Percentiles rank a stretch among this genome's conserved stretches.
phyloP scores from a whole-genome alignment of 1,284 basidiomycete species.

The Hortiboletus rubellus region DNA sequence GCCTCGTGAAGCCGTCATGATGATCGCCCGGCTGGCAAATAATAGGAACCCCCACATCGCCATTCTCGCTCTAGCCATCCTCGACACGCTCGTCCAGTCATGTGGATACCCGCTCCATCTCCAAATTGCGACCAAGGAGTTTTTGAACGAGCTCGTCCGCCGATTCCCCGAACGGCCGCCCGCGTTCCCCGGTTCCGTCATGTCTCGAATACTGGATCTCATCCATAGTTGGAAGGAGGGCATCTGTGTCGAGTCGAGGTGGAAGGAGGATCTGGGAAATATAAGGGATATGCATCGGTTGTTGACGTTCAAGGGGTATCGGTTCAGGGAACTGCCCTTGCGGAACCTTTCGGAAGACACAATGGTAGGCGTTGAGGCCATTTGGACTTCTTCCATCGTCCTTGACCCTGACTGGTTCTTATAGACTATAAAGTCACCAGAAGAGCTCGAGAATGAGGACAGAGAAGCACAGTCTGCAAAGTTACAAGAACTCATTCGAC shows the following conservation, averaged over 20 bases:
- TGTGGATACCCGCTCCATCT: constrained; percentile 98
- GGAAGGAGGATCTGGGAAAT: constrained; percentile 96
- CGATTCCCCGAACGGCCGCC: constrained; percentile 98
- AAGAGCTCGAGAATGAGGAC: constrained; percentile 96
- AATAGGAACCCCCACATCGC: constrained; percentile 90
- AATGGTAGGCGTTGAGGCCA: constrained; percentile 43
- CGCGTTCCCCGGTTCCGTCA: constrained; percentile 90
- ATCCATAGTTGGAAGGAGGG: constrained; percentile 96
- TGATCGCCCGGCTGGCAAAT: constrained; percentile 80
- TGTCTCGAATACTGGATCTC: constrained; percentile 92
- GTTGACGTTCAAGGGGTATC: constrained; percentile 94
- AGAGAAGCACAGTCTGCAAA: constrained; percentile 95
- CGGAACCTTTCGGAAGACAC: constrained; percentile 46
- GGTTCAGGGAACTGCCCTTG: constrained; percentile 72
- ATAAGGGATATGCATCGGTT: constrained; percentile 98
- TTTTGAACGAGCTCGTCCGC: constrained; percentile 96
- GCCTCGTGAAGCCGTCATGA: constrained; percentile 87
- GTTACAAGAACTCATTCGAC: constrained; percentile 95
- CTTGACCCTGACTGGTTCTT: constrained; percentile 10
- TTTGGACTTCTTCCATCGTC: neutral
- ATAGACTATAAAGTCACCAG: constrained; percentile 89
- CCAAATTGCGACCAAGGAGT: constrained; percentile 98
- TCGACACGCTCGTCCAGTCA: constrained; percentile 93
- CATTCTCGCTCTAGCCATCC: constrained; percentile 77
- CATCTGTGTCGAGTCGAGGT: constrained; percentile 86